Conservation (phyloP, 257 asterid genomes). For the Gardenia jasminoides region DNA sequence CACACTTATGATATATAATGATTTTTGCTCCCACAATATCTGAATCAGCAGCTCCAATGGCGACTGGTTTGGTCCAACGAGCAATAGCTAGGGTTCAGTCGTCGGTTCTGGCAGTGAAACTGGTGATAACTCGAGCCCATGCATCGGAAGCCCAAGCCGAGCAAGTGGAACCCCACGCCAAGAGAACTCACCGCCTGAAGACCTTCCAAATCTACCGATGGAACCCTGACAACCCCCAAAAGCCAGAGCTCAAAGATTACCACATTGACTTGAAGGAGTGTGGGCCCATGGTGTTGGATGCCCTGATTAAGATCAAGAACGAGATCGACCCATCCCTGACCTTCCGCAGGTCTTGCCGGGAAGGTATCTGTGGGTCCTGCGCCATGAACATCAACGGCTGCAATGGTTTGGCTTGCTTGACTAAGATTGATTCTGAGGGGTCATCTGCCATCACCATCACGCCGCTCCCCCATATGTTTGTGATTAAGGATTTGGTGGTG, state of each 20-base stretch:
- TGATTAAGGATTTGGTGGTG: constrained; percentile 91
- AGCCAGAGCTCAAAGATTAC: constrained; percentile 68
- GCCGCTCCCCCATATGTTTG: constrained; percentile 95
- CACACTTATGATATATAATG: too few relatives aligned
- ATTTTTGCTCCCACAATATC: background rate
- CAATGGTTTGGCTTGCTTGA: constrained; percentile 85
- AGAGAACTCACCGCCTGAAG: constrained; percentile 29
- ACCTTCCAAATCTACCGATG: constrained; percentile 96
- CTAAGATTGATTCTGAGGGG: constrained; percentile 55
- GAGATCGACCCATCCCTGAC: constrained; percentile 88
- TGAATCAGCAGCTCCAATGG: constrained; percentile 44
- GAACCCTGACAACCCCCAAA: constrained; percentile 73
- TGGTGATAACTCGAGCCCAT: constrained; percentile 38
- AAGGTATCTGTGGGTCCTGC: constrained; percentile 96
- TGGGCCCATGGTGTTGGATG: constrained; percentile 93
- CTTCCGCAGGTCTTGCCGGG: constrained; percentile 91
- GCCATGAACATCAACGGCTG: constrained; percentile 93
- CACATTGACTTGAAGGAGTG: constrained; percentile 79
- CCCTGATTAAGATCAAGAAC: constrained; percentile 82
- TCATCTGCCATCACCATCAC: constrained; percentile 48
- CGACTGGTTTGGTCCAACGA: constrained; percentile 75
- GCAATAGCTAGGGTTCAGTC: constrained; percentile 55
- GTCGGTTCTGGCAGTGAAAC: constrained; percentile 44
- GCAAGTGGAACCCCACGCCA: constrained; percentile 39
- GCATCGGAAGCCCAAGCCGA: constrained; percentile 66